phyloP scores from a whole-genome alignment of 2,329 filamentous ascomycete species.

The Dactylellina sp. region DNA sequence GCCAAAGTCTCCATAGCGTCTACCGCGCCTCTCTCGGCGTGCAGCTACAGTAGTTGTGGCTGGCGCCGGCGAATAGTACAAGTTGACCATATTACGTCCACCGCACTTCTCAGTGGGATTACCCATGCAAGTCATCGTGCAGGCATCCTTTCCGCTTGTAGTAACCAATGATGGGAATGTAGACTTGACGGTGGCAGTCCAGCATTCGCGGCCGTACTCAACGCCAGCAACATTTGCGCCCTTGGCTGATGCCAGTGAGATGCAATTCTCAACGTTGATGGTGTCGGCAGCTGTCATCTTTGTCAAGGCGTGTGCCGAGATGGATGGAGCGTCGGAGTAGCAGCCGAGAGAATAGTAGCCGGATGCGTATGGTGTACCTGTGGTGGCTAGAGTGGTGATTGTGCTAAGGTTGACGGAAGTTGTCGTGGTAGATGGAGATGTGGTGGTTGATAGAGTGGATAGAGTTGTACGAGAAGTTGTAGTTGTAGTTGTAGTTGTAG shows the following conservation, averaged over 20 bases:
- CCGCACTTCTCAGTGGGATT: conserved; percentile 37
- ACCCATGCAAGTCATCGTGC: conserved; percentile 37
- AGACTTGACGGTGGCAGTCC: conserved; percentile 5
- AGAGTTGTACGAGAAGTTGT: conserved; percentile 11
- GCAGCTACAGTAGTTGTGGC: neutral
- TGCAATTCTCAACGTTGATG: conserved; percentile 56
- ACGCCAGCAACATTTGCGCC: conserved; percentile 65
- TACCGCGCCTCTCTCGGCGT: neutral
- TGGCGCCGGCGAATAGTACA: conserved; percentile 58
- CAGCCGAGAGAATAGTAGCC: conserved; percentile 34
- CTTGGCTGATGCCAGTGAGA: conserved; percentile 61
- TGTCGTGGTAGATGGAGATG: conserved; percentile 9
- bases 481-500: conserved; percentile 8
- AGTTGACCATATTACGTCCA: conserved; percentile 60
- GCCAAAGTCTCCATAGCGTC: conserved; percentile 7
- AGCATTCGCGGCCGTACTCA: conserved; percentile 62
- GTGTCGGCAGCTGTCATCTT: conserved; percentile 34
- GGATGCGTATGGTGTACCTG: conserved; percentile 2
- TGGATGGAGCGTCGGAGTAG: conserved; percentile 29
- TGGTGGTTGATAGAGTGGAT: neutral
- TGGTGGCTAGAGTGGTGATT: conserved; percentile 3
- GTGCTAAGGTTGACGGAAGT: conserved; percentile 13
- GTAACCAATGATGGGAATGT: conserved; percentile 39
- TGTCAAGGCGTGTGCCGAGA: conserved; percentile 18
- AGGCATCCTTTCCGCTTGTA: conserved; percentile 47